These are phyloP conservation scores for Agaricus subrufescens DNA, from an alignment of 768 basidiomycete species.

Conservation along the genomic window DNA sequence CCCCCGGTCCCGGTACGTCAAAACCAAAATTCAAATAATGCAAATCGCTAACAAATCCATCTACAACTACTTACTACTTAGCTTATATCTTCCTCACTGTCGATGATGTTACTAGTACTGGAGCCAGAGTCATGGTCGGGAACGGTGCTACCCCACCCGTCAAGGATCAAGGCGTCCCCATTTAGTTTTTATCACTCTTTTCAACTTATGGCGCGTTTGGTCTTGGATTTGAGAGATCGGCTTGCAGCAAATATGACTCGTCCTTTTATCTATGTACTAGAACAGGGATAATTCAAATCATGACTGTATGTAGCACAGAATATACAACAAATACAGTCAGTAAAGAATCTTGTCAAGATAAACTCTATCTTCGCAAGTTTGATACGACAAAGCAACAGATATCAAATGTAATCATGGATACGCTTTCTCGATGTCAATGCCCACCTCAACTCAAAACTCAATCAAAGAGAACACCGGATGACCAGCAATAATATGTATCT, in stretches of 20 bases:
- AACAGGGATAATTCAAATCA: too few species aligned
- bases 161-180: conserved; percentile 22
- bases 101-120: conserved; percentile 31
- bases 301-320: too few species aligned
- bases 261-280: too few species aligned
- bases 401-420: background rate
- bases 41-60: background rate
- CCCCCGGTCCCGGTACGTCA: conserved; percentile 32
- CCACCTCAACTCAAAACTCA: too few species aligned
- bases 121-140: conserved; percentile 34
- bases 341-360: too few species aligned
- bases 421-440: background rate
- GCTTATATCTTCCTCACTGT: conserved; percentile 26
- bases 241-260: too few species aligned
- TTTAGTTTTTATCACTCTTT: background rate
- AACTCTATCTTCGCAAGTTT: too few species aligned
- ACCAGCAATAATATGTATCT: too few species aligned
- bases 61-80: background rate
- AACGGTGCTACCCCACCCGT: conserved; percentile 36
- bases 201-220: too few species aligned
- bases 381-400: background rate
- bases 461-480: too few species aligned
- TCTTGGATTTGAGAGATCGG: too few species aligned
- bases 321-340: too few species aligned
- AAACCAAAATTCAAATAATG: background rate